Evolutionary conservation across 2,329 filamentous ascomycete genomes (phyloP), one percentile per base, ranked within the genome.

Genomic region (Colletotrichum navitas): DNA sequence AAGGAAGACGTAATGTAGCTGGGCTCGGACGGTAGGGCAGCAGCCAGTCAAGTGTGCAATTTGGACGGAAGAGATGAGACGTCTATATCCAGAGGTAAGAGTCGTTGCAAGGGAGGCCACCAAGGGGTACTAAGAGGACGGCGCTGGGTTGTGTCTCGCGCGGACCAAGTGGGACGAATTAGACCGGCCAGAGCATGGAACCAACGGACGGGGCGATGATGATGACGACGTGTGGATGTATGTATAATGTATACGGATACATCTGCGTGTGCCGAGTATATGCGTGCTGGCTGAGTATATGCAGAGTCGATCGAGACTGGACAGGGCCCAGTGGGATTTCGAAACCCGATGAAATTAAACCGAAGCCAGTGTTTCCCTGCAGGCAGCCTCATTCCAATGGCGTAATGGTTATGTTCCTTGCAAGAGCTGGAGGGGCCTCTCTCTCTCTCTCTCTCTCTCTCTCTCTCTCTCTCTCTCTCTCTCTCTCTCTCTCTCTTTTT

Each of bases 281-380:
- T 3, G 16, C 34, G 34, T 7, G 34, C 34, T 34, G 34, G 34
- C 34, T 29, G 21, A 39, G 7, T 10, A 5, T 21, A 5, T 41
- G 36, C 14, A 59, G 54, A 29, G n/a, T 26, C 18, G 6, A 11
- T 6, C 41, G 43, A 34, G 26, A 18, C 18, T n/a, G 21, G 3
- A 58, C 68, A 39, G 56, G 41, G 56, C 52, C 68, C 34, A 59
- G 63, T 71, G 68, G 65, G 59, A 63, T 68, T 68, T 55, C 59
- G 68, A 71, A 71, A 71, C 68, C 47, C 68, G 45, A 68, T 68
- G 36, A 39, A 68, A 59, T 68, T 12, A 55, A 58, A 39, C 63
- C 68, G 65, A 54, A 16, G 59, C 54, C 54, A 34, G 58, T 45
- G 24, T 68, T 68, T 68, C 65, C 65, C 65, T 71, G 68, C 24